Conservation (phyloP, 345 rosid species). For the Pistacia atlantica region DNA sequence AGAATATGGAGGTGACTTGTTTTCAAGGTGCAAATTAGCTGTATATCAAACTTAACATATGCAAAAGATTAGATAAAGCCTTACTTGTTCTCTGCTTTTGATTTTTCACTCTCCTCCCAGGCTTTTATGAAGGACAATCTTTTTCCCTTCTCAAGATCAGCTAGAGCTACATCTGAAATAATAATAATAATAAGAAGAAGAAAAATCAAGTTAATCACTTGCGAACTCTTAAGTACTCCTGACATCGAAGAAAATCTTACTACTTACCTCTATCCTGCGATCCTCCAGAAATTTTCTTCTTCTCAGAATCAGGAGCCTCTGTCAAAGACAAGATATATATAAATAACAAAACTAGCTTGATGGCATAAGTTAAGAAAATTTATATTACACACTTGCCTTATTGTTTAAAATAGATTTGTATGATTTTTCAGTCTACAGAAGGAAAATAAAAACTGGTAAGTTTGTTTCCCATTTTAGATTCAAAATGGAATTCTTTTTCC, state of each 20-base stretch:
- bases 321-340: constrained; percentile 19
- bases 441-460: neutral
- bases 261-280: constrained; percentile 70
- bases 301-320: constrained; percentile 58
- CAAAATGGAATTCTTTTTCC: neutral
- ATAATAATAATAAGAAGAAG: neutral
- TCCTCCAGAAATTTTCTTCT: constrained; percentile 59
- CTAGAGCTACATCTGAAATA: constrained; percentile 77
- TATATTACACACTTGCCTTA: no score
- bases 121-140: constrained; percentile 65
- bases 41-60: neutral
- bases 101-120: constrained; percentile 90
- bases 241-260: neutral
- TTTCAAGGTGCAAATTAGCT: neutral
- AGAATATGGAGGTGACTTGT: neutral
- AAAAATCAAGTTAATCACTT: neutral
- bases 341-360: neutral
- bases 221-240: neutral
- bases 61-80: constrained; percentile 8
- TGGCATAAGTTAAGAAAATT: neutral
- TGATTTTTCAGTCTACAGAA: neutral
- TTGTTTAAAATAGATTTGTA: neutral
- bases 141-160: constrained; percentile 79
- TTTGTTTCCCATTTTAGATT: neutral
- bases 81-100: constrained; percentile 87